Percentiles rank a stretch among this genome's conserved stretches.
Evolutionary conservation across 129 eudicot species (phyloP).

Genomic region (Apium graveolens): DNA sequence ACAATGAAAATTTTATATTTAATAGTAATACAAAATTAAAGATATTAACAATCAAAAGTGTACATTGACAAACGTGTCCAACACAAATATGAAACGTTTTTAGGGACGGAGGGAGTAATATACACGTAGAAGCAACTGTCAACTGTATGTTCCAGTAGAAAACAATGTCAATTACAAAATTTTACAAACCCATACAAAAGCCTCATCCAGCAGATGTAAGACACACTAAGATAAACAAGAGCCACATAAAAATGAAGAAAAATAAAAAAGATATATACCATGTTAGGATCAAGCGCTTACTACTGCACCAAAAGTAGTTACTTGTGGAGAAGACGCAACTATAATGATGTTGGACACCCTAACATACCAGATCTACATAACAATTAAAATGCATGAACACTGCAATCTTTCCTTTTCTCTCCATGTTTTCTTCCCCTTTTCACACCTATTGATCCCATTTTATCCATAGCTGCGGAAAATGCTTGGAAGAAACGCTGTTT

Average conservation of each 20-base stretch:
- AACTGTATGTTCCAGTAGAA: background rate
- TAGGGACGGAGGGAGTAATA: too few relatives aligned
- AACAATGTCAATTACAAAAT: background rate
- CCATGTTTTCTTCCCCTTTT: conserved; percentile 80
- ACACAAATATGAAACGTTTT: too few relatives aligned
- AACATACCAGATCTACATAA: background rate
- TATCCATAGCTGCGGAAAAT: conserved; percentile 70
- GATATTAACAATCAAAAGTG: too few relatives aligned
- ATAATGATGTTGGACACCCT: too few relatives aligned
- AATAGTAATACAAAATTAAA: too few relatives aligned
- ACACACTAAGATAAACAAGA: background rate
- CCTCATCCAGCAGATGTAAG: background rate
- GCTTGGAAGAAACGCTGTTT: conserved; percentile 52
- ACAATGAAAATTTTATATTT: too few relatives aligned
- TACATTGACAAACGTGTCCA: too few relatives aligned
- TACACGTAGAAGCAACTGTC: background rate
- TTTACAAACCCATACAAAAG: conserved; percentile 3
- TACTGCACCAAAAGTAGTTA: too few relatives aligned
- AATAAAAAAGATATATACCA: background rate
- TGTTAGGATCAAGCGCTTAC: too few relatives aligned
- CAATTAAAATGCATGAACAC: conserved; percentile 24
- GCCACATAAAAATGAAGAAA: background rate
- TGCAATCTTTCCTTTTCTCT: conserved; percentile 64
- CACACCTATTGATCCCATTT: conserved; percentile 79
- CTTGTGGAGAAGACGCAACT: too few relatives aligned